Evolutionary conservation across 352 stramenopile genomes (phyloP).

Genomic region (Globisporangium lucens): DNA sequence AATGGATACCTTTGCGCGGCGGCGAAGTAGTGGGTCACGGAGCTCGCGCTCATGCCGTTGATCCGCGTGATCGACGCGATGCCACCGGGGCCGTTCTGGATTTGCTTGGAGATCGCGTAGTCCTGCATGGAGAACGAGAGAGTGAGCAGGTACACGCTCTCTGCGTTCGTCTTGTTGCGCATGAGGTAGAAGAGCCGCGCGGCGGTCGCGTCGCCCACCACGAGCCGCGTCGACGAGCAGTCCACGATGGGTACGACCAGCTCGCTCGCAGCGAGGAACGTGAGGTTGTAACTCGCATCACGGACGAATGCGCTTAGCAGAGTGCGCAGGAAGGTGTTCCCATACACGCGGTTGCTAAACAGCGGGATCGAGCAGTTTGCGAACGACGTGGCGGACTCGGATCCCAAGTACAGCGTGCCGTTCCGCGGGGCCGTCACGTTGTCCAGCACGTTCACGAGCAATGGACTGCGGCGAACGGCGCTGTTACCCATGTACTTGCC

Average conservation of each 20-base stretch:
- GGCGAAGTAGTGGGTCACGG: background rate
- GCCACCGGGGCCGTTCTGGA: background rate
- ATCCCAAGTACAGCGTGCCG: background rate
- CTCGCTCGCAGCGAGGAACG: background rate
- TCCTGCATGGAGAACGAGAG: background rate
- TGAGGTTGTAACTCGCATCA: background rate
- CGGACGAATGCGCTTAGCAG: background rate
- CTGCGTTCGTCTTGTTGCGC: background rate
- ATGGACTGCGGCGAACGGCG: background rate
- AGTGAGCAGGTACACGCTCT: background rate
- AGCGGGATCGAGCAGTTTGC: background rate
- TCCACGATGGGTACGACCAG: background rate
- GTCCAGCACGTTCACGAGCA: background rate
- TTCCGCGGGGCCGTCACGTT: background rate
- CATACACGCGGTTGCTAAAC: background rate
- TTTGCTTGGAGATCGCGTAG: background rate
- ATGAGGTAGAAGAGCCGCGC: background rate
- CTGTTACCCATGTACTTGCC: background rate
- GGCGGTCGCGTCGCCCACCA: background rate
- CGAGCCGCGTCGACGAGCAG: background rate
- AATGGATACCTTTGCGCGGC: background rate
- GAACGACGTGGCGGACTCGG: background rate
- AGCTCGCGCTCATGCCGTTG: background rate
- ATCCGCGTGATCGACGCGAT: background rate
- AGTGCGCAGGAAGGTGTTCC: background rate